These are phyloP conservation scores for Ambrosia trifida DNA, from an alignment of 129 eudicot species.

Conservation along the genomic window DNA sequence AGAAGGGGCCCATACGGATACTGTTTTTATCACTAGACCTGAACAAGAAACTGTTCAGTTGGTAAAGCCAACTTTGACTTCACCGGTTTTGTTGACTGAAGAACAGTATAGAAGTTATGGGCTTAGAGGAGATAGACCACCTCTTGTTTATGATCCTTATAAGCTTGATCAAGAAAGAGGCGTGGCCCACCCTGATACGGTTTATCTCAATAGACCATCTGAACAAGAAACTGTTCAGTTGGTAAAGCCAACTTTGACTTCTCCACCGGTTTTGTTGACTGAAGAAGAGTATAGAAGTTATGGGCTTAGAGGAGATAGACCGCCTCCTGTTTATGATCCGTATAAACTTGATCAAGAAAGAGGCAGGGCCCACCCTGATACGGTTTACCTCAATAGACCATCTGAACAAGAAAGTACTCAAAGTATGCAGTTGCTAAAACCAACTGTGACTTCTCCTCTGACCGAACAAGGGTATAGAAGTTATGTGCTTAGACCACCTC, in stretches of 20 bases:
- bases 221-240: conserved; percentile 32
- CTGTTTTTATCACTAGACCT: conserved; percentile 10
- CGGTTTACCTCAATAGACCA: background rate
- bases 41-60: conserved; percentile 32
- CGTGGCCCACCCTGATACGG: conserved; percentile 12
- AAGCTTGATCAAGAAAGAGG: conserved; percentile 28
- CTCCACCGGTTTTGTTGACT: conserved; percentile 24
- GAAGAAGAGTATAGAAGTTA: conserved; percentile 49
- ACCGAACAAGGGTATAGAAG: conserved; percentile 49
- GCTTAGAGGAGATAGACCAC: conserved; percentile 34
- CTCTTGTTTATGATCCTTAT: conserved; percentile 29
- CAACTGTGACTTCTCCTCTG: conserved; percentile 24
- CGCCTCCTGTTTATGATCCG: conserved; percentile 25
- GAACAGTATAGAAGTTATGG: conserved; percentile 49
- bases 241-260: conserved; percentile 16
- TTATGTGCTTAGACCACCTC: conserved; percentile 24
- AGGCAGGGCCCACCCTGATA: conserved; percentile 17
- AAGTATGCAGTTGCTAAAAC: background rate
- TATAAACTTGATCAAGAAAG: conserved; percentile 28
- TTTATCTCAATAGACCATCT: background rate
- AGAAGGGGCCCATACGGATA: conserved; percentile 11
- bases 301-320: conserved; percentile 33
- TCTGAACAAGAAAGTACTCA: conserved; percentile 30
- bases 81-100: conserved; percentile 34
- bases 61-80: conserved; percentile 17